These are phyloP conservation scores for Porodaedalea pini DNA, from an alignment of 1,284 basidiomycete species.

Conservation along the genomic window DNA sequence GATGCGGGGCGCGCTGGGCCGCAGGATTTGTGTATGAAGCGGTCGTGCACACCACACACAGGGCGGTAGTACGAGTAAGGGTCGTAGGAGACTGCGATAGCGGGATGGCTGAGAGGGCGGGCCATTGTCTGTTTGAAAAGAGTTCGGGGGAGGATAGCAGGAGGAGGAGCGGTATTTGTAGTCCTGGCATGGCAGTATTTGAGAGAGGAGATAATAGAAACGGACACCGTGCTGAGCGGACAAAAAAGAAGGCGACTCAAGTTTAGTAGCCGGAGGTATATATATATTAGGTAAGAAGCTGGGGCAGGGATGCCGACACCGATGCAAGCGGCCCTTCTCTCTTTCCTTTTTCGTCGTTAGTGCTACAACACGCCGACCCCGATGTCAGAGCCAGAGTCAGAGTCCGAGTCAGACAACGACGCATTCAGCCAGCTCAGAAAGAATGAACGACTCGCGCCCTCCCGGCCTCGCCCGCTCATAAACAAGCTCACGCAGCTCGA, in stretches of 20 bases:
- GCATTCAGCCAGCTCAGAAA: slow-evolving; percentile 60
- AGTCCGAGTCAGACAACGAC: slow-evolving; percentile 16
- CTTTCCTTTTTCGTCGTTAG: background rate
- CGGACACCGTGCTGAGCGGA: slow-evolving; percentile 2
- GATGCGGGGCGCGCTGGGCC: slow-evolving; percentile 1
- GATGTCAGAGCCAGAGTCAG: background rate
- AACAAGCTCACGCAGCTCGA: slow-evolving; percentile 23
- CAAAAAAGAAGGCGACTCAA: background rate
- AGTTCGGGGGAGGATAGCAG: background rate
- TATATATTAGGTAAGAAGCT: background rate
- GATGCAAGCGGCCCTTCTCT: slow-evolving; percentile 1
- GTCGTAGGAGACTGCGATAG: slow-evolving; percentile 8
- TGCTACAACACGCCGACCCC: too few species aligned
- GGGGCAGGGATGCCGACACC: background rate
- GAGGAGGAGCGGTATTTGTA: slow-evolving; percentile 5
- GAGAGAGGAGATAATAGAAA: background rate
- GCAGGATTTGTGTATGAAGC: background rate
- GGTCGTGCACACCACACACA: background rate
- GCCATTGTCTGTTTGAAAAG: background rate
- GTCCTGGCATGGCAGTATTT: background rate
- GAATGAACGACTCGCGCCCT: slow-evolving; percentile 22
- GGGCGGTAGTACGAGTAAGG: slow-evolving; percentile 15
- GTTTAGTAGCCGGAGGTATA: background rate
- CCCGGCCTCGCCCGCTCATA: background rate
- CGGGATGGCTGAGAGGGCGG: slow-evolving; percentile 3